phyloP scores from a whole-genome alignment of 352 stramenopile species.

The Pythium angustatum region DNA sequence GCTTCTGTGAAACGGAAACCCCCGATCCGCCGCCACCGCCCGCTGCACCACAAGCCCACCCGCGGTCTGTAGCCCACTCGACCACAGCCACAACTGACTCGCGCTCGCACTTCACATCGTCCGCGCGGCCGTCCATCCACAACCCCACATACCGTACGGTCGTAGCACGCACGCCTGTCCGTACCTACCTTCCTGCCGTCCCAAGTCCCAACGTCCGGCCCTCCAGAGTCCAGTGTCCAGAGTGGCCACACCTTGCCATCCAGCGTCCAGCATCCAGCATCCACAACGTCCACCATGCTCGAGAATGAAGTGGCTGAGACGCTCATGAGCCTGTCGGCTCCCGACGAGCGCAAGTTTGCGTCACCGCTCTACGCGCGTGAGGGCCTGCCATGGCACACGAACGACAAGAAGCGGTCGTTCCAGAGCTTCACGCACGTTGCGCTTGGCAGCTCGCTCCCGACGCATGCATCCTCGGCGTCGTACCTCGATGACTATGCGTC shows the following conservation, averaged over 20 bases:
- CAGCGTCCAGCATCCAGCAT: conserved; percentile 17
- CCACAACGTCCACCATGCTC: conserved; percentile 49
- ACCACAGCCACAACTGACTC: background rate
- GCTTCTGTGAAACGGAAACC: conserved; percentile 16
- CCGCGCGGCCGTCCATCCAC: background rate
- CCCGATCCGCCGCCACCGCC: background rate
- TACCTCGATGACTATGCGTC: conserved; percentile 53
- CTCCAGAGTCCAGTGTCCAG: background rate
- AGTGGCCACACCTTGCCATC: conserved; percentile 1
- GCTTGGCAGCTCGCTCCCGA: conserved; percentile 53
- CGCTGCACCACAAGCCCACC: background rate
- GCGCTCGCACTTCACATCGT: background rate
- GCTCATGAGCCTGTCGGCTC: conserved; percentile 79
- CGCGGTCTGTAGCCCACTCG: background rate
- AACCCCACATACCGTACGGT: background rate
- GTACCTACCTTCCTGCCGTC: conserved; percentile 3
- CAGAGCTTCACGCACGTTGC: conserved; percentile 32
- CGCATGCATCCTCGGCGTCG: conserved; percentile 35
- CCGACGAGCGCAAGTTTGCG: conserved; percentile 63
- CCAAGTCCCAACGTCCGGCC: background rate
- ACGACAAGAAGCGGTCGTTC: conserved; percentile 54
- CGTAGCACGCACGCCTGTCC: conserved; percentile 10
- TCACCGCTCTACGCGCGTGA: conserved; percentile 62
- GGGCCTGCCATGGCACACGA: conserved; percentile 48
- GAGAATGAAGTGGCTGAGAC: conserved; percentile 75